Evolutionary conservation across 352 stramenopile species (phyloP).

Genomic region (Pythium biforme): DNA sequence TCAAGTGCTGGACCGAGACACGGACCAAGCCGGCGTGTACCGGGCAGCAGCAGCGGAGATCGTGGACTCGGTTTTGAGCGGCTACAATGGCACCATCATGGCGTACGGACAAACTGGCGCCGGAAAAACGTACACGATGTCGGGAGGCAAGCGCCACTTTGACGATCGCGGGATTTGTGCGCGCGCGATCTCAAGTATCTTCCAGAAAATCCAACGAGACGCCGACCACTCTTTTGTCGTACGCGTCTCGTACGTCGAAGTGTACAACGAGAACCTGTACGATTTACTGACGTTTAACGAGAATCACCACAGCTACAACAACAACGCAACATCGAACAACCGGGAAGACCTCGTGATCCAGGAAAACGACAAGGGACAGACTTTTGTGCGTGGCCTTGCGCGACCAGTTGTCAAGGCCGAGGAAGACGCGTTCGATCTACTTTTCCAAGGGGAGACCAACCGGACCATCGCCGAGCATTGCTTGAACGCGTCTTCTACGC

Average conservation of each 20-base stretch:
- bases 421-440: conserved; percentile 70
- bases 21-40: conserved; percentile 59
- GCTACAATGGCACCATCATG: conserved; percentile 80
- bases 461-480: conserved; percentile 78
- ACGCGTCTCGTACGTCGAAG: conserved; percentile 82
- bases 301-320: conserved; percentile 7
- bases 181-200: conserved; percentile 53
- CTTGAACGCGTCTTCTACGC: conserved; percentile 72
- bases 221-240: conserved; percentile 49
- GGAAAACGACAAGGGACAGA: conserved; percentile 64
- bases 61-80: conserved; percentile 55
- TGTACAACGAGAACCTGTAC: conserved; percentile 90
- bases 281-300: conserved; percentile 67
- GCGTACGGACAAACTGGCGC: conserved; percentile 75
- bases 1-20: conserved; percentile 42
- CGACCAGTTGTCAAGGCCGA: conserved; percentile 57
- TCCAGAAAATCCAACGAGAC: conserved; percentile 49
- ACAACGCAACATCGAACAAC: conserved; percentile 13
- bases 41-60: conserved; percentile 40
- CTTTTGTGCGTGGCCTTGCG: conserved; percentile 60
- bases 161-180: conserved; percentile 63
- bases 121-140: conserved; percentile 78
- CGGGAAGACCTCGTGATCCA: conserved; percentile 49
- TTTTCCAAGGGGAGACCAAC: conserved; percentile 80
- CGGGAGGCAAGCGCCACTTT: conserved; percentile 52